Conservation (phyloP, 176 grass and related monocot species). For the Lolium perenne region DNA sequence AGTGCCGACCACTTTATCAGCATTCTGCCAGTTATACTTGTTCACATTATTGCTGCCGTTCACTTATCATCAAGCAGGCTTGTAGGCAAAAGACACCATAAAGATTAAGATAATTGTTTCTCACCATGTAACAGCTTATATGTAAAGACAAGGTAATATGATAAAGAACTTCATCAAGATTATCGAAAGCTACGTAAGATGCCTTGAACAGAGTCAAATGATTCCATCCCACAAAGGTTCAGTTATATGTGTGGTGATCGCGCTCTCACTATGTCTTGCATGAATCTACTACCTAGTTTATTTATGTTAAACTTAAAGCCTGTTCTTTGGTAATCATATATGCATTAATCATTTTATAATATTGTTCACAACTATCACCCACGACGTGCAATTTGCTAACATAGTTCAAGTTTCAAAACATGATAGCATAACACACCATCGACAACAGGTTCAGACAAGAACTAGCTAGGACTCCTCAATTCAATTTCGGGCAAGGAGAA, state of each 20-base stretch:
- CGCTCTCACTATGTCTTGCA: not conserved
- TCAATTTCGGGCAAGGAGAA: conserved; percentile 3
- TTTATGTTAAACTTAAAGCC: not conserved
- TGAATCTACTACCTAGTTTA: not conserved
- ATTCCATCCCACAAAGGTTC: conserved; percentile 17
- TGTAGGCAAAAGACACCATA: too few species aligned
- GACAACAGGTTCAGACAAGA: not conserved
- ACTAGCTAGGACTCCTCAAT: not conserved
- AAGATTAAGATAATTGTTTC: conserved; percentile 27
- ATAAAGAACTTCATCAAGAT: conserved; percentile 55
- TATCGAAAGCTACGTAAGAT: conserved; percentile 41
- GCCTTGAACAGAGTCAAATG: conserved; percentile 41
- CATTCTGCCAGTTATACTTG: too few species aligned
- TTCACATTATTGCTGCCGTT: too few species aligned
- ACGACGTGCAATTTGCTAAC: not conserved
- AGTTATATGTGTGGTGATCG: not conserved
- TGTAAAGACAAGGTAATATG: not conserved
- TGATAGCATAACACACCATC: not conserved
- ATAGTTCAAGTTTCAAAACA: not conserved
- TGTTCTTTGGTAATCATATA: not conserved
- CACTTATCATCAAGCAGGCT: too few species aligned
- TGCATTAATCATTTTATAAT: not conserved
- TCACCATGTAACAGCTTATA: not conserved
- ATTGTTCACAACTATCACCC: not conserved
- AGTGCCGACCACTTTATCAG: not conserved